Conservation (phyloP, 371 early-diverging fungal species). For the Funneliformis caledonium region DNA sequence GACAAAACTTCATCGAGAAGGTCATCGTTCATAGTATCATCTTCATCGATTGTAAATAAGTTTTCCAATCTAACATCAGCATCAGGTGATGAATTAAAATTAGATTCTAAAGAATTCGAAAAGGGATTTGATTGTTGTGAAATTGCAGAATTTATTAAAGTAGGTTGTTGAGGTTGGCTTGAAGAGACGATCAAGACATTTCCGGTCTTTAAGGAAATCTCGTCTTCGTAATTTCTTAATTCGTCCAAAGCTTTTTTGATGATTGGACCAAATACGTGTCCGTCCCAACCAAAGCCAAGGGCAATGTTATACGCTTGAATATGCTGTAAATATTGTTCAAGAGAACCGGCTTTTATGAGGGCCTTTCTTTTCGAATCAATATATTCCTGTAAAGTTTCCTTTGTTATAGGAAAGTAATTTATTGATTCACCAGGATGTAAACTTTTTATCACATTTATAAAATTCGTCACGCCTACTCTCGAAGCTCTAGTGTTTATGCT, state of each 20-base stretch:
- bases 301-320: conserved; percentile 40
- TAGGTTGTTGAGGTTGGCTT: background rate
- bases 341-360: conserved; percentile 29
- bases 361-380: conserved; percentile 32
- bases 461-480: conserved; percentile 39
- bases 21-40: background rate
- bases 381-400: conserved; percentile 31
- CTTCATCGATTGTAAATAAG: background rate
- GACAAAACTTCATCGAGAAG: background rate
- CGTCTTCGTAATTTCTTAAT: conserved; percentile 32
- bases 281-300: conserved; percentile 32
- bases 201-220: background rate
- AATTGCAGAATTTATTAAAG: background rate
- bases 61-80: background rate
- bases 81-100: background rate
- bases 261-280: conserved; percentile 20
- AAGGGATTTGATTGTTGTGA: background rate
- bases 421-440: conserved; percentile 34
- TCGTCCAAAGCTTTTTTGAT: conserved; percentile 40
- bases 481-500: conserved; percentile 37
- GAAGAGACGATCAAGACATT: background rate
- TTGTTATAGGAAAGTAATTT: conserved; percentile 34
- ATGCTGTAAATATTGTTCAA: conserved; percentile 41
- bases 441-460: conserved; percentile 37
- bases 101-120: background rate